phyloP scores from a whole-genome alignment of 768 basidiomycete species.

The Podaxis sp. region DNA sequence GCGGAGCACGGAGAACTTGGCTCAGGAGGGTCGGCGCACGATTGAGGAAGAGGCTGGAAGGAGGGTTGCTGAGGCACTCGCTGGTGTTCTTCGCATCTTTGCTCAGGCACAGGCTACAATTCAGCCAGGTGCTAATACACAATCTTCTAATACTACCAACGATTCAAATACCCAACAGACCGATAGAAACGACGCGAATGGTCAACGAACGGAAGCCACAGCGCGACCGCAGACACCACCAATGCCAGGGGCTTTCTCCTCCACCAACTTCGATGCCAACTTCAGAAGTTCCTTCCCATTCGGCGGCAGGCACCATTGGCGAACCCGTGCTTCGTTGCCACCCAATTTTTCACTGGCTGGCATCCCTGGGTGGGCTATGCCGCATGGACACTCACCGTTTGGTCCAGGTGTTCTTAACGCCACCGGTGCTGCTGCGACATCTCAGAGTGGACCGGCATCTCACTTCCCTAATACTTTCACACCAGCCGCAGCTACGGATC shows the following conservation, averaged over 20 bases:
- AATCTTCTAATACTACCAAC: slow-evolving; percentile 20
- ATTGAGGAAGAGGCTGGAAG: slow-evolving; percentile 67
- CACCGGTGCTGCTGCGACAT: neutral
- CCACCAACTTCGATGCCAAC: neutral
- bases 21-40: slow-evolving; percentile 43
- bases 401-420: neutral
- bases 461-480: neutral
- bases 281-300: slow-evolving; percentile 1
- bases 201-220: slow-evolving; percentile 11
- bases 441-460: neutral
- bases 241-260: slow-evolving; percentile 9
- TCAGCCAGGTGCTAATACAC: slow-evolving; percentile 18
- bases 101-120: slow-evolving; percentile 25
- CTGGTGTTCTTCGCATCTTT: slow-evolving; percentile 56
- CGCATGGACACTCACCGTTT: neutral
- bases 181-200: neutral
- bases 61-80: slow-evolving; percentile 63
- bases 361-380: slow-evolving; percentile 7
- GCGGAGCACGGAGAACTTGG: slow-evolving; percentile 42
- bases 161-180: neutral
- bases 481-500: neutral
- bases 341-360: neutral
- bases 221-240: slow-evolving; percentile 15
- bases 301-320: neutral
- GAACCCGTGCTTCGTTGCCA: slow-evolving; percentile 2